Percentiles rank a stretch among this genome's conserved stretches.
Evolutionary conservation across 345 rosid species (phyloP).

Genomic region (Abelmoschus esculentus): DNA sequence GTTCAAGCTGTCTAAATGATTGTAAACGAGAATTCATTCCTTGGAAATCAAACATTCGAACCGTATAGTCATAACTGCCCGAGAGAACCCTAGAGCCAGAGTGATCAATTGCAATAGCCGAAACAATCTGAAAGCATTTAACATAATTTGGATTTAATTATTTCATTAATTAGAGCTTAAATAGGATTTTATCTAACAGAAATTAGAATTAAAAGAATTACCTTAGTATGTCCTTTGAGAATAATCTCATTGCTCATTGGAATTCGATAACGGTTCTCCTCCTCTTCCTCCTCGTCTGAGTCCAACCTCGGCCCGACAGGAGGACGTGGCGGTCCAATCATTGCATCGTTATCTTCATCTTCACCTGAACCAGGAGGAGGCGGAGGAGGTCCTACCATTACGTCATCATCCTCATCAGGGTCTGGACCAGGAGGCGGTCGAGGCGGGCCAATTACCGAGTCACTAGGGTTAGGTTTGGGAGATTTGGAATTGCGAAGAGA

Average conservation of each 20-base stretch:
- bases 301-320: constrained; percentile 33
- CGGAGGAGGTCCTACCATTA: constrained; percentile 54
- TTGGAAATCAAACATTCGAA: constrained; percentile 92
- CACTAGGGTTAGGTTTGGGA: constrained; percentile 31
- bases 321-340: constrained; percentile 60
- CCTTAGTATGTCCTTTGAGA: constrained; percentile 90
- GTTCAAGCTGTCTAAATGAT: constrained; percentile 92
- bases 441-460: constrained; percentile 23
- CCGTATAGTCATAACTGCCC: constrained; percentile 86
- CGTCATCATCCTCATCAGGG: constrained; percentile 19
- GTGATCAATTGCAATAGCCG: constrained; percentile 78
- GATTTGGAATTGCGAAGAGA: constrained; percentile 29
- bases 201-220: constrained; percentile 13
- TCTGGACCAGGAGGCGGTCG: constrained; percentile 23
- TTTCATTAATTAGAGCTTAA: neutral
- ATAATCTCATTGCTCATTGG: constrained; percentile 84
- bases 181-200: neutral
- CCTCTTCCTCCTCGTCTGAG: constrained; percentile 37
- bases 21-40: constrained; percentile 88
- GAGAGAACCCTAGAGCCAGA: constrained; percentile 94
- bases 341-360: constrained; percentile 27
- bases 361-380: constrained; percentile 22
- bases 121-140: constrained; percentile 50
- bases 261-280: constrained; percentile 48
- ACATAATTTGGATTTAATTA: neutral